These are phyloP conservation scores for Hippophae gyantsensis DNA, from an alignment of 306 rosid species.

Conservation along the genomic window DNA sequence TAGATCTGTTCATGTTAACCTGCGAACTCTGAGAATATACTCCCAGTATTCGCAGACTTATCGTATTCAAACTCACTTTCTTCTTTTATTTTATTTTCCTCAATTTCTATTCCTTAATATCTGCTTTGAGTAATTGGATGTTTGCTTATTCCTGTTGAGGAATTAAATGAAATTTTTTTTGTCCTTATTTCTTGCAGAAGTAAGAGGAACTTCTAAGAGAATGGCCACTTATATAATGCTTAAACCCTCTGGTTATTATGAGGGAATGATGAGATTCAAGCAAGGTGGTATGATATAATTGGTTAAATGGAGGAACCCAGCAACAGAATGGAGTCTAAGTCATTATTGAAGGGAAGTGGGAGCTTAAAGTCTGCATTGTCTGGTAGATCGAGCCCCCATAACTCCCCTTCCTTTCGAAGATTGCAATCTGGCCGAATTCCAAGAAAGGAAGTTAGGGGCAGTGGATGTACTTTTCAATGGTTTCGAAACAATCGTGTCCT, in stretches of 20 bases:
- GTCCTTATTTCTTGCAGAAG: too few relatives aligned
- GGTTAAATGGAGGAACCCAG: slow-evolving; percentile 50
- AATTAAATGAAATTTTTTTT: too few relatives aligned
- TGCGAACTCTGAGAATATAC: too few relatives aligned
- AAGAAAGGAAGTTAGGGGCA: slow-evolving; percentile 50
- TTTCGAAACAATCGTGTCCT: slow-evolving; percentile 52
- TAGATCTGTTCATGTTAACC: too few relatives aligned
- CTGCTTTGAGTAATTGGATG: too few relatives aligned
- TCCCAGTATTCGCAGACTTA: too few relatives aligned
- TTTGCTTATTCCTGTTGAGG: too few relatives aligned
- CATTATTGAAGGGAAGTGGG: slow-evolving; percentile 39
- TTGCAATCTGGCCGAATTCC: slow-evolving; percentile 45
- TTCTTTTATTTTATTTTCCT: too few relatives aligned
- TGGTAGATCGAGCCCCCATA: slow-evolving; percentile 54
- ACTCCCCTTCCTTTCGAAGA: slow-evolving; percentile 59
- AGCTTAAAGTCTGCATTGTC: slow-evolving; percentile 50
- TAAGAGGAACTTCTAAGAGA: too few relatives aligned
- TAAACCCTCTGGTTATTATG: slow-evolving; percentile 12
- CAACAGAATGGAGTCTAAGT: slow-evolving; percentile 35
- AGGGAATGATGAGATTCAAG: slow-evolving; percentile 7
- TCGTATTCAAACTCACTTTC: too few relatives aligned
- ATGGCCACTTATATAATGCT: too few relatives aligned
- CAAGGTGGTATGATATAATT: slow-evolving; percentile 19
- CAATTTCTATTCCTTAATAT: too few relatives aligned
- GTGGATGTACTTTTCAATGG: slow-evolving; percentile 34